Evolutionary conservation across 352 stramenopile species (phyloP).

Genomic region (Vaucheria bursata): DNA sequence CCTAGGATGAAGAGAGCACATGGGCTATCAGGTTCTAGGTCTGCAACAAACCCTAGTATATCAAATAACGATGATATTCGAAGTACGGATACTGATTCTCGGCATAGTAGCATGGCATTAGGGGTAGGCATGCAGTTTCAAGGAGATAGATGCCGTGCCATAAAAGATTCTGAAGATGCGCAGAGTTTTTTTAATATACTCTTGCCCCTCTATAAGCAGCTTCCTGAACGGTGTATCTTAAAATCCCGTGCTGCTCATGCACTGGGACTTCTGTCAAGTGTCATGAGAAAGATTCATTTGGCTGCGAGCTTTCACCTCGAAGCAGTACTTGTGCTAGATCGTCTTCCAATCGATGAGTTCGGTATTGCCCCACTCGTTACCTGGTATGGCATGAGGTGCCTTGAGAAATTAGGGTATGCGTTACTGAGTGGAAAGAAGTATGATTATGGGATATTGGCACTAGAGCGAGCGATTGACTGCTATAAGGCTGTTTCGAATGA

Average conservation of each 20-base stretch:
- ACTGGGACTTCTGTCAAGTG: constrained; percentile 32
- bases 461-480: constrained; percentile 39
- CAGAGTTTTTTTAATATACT: constrained; percentile 35
- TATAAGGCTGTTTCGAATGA: constrained; percentile 15
- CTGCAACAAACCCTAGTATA: too few species aligned
- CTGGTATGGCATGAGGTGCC: constrained; percentile 24
- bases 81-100: too few species aligned
- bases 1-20: too few species aligned
- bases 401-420: constrained; percentile 41
- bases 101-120: too few species aligned
- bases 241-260: constrained; percentile 26
- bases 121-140: too few species aligned
- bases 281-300: constrained; percentile 21
- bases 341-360: constrained; percentile 35
- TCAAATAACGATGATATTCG: too few species aligned
- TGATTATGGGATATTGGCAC: constrained; percentile 39
- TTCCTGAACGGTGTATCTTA: constrained; percentile 31
- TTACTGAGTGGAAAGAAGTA: constrained; percentile 33
- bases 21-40: too few species aligned
- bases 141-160: neutral
- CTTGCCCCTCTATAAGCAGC: constrained; percentile 31
- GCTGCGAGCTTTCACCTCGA: constrained; percentile 31
- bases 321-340: constrained; percentile 38
- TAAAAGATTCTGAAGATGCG: constrained; percentile 25
- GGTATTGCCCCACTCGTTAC: constrained; percentile 31